Evolutionary conservation across 768 basidiomycete species (phyloP).

Genomic region (Psilocybe tampanensis): DNA sequence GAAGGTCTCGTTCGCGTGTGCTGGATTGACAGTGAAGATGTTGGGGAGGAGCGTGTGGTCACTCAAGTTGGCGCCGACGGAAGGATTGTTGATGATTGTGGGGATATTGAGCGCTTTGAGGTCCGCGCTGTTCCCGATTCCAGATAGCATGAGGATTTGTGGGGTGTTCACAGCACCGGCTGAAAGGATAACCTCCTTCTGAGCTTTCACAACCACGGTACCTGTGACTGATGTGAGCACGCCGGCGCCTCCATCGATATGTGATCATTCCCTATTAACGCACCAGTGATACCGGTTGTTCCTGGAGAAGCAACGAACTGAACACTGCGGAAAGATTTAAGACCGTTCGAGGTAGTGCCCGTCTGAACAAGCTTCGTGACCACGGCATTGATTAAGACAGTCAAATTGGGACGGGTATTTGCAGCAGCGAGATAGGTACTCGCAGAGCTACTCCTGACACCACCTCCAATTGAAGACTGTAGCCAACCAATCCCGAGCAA

Average conservation of each 20-base stretch:
- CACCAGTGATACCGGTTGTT: not conserved
- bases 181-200: constrained; percentile 21
- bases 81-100: constrained; percentile 14
- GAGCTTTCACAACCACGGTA: constrained; percentile 2
- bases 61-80: constrained; percentile 21
- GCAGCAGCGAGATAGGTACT: constrained; percentile 11
- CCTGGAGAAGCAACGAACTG: constrained; percentile 16
- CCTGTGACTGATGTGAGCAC: not conserved
- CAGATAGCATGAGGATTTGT: constrained; percentile 23
- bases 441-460: constrained; percentile 16
- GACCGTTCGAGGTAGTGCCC: constrained; percentile 4
- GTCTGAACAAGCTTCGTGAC: constrained; percentile 22
- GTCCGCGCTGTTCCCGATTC: constrained; percentile 17
- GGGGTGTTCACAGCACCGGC: constrained; percentile 20
- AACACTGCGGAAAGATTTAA: constrained; percentile 23
- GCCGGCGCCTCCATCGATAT: not conserved
- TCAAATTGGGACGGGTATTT: constrained; percentile 8
- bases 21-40: constrained; percentile 11
- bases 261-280: too few relatives aligned
- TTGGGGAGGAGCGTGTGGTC: constrained; percentile 20
- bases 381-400: constrained; percentile 13
- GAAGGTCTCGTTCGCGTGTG: constrained; percentile 8
- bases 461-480: constrained; percentile 10
- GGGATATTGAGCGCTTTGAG: constrained; percentile 14
- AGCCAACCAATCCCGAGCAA: constrained; percentile 16